Evolutionary conservation across 2,329 filamentous ascomycete species (phyloP).

Genomic region (Alternaria infectoria): DNA sequence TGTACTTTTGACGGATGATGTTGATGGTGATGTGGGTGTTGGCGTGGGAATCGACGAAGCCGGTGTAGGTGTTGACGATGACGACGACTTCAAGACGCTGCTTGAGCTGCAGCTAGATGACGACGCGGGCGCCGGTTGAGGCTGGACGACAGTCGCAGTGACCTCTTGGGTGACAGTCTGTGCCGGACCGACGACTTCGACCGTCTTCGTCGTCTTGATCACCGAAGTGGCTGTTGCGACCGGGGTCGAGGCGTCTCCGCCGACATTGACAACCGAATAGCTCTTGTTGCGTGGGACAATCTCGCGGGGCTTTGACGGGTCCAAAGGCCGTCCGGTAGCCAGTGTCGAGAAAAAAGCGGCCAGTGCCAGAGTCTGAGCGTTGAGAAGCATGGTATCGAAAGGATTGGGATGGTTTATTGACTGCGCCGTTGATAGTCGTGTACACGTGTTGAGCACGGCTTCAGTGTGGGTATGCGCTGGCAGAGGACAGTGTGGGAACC

Average conservation of each 20-base stretch:
- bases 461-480: conserved; percentile 13
- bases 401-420: conserved; percentile 15
- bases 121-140: conserved; percentile 15
- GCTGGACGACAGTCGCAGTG: conserved; percentile 25
- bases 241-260: conserved; percentile 40
- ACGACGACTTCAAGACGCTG: conserved; percentile 10
- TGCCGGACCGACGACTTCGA: conserved; percentile 30
- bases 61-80: not conserved
- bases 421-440: conserved; percentile 10
- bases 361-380: conserved; percentile 24
- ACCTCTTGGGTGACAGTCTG: conserved; percentile 34
- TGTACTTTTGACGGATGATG: not conserved
- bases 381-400: conserved; percentile 36
- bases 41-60: not conserved
- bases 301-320: conserved; percentile 19
- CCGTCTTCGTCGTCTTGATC: conserved; percentile 33
- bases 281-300: conserved; percentile 37
- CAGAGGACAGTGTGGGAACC: conserved; percentile 5
- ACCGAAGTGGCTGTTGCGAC: conserved; percentile 28
- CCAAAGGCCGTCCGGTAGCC: conserved; percentile 33
- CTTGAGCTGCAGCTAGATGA: conserved; percentile 21
- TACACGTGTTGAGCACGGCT: conserved; percentile 16
- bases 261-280: conserved; percentile 50
- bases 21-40: conserved; percentile 2
- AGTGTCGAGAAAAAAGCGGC: conserved; percentile 31